These are phyloP conservation scores for Escallonia herrerae DNA, from an alignment of 129 eudicot genomes.

Conservation along the genomic window DNA sequence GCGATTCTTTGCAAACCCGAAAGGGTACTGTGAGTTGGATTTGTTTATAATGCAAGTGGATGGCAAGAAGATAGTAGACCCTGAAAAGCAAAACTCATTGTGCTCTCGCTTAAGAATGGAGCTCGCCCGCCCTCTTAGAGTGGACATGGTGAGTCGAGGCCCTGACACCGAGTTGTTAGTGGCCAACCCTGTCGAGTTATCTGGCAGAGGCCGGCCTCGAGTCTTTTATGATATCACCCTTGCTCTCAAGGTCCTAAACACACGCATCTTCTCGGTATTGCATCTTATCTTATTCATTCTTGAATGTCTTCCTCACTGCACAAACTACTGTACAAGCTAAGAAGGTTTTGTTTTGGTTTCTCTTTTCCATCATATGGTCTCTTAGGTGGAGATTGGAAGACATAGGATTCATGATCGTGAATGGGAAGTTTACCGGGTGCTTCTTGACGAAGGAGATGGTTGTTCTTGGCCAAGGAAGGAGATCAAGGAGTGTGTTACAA, in stretches of 20 bases:
- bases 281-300: not conserved
- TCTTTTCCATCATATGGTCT: not conserved
- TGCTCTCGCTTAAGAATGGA: slow-evolving; percentile 41
- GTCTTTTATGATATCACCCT: slow-evolving; percentile 44
- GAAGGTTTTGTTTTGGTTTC: not conserved
- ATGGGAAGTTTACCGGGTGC: slow-evolving; percentile 58
- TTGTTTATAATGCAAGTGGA: slow-evolving; percentile 39
- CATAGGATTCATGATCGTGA: slow-evolving; percentile 44
- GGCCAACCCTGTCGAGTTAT: slow-evolving; percentile 45
- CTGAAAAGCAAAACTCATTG: slow-evolving; percentile 31
- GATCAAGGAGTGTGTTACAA: slow-evolving; percentile 47
- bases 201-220: slow-evolving; percentile 43
- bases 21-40: slow-evolving; percentile 30
- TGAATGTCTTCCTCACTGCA: not conserved
- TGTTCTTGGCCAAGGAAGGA: slow-evolving; percentile 29
- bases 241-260: slow-evolving; percentile 35
- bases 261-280: slow-evolving; percentile 38
- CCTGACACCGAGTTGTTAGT: slow-evolving; percentile 49
- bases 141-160: slow-evolving; percentile 41
- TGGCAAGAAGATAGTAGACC: slow-evolving; percentile 38
- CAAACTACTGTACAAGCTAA: not conserved
- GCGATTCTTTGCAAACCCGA: slow-evolving; percentile 25
- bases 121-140: slow-evolving; percentile 36
- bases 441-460: slow-evolving; percentile 50
- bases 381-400: slow-evolving; percentile 60